Percentiles rank a stretch among this genome's conserved stretches.
Evolutionary conservation across 1,284 basidiomycete genomes (phyloP).

Genomic region (Ustilago hordei): DNA sequence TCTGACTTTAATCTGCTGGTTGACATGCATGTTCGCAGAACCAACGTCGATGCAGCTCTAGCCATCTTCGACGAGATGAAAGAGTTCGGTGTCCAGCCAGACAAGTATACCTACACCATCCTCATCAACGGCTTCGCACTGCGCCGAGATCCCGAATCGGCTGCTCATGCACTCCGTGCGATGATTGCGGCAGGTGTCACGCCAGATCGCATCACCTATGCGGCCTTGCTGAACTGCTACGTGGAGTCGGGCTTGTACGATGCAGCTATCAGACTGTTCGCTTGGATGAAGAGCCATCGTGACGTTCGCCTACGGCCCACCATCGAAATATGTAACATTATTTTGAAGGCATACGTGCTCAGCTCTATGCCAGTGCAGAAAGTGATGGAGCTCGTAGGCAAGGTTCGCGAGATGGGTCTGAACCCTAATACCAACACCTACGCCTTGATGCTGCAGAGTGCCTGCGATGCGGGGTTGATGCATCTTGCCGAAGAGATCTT

Average conservation of each 20-base stretch:
- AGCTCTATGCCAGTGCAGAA: slow-evolving; percentile 81
- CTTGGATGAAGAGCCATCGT: slow-evolving; percentile 73
- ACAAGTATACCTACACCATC: slow-evolving; percentile 73
- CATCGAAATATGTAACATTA: slow-evolving; percentile 72
- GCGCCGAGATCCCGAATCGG: slow-evolving; percentile 77
- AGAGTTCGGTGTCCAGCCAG: slow-evolving; percentile 72
- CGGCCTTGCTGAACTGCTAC: slow-evolving; percentile 84
- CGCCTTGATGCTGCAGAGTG: slow-evolving; percentile 83
- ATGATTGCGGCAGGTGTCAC: slow-evolving; percentile 69
- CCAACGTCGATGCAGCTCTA: slow-evolving; percentile 71
- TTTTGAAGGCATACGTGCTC: slow-evolving; percentile 86
- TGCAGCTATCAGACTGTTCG: slow-evolving; percentile 79
- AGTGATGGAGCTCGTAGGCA: slow-evolving; percentile 78
- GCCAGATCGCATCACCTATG: slow-evolving; percentile 68
- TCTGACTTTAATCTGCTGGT: slow-evolving; percentile 46
- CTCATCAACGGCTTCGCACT: slow-evolving; percentile 79
- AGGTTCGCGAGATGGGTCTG: slow-evolving; percentile 73
- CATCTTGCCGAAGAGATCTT: slow-evolving; percentile 78
- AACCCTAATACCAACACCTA: slow-evolving; percentile 79
- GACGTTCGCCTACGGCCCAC: slow-evolving; percentile 47
- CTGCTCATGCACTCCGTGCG: slow-evolving; percentile 77
- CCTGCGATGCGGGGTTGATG: slow-evolving; percentile 81
- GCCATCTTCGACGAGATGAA: slow-evolving; percentile 78
- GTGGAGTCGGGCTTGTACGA: slow-evolving; percentile 84
- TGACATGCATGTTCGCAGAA: slow-evolving; percentile 34